Conservation (phyloP, 495 filamentous ascomycete species). For the Aspergillus campestris region DNA sequence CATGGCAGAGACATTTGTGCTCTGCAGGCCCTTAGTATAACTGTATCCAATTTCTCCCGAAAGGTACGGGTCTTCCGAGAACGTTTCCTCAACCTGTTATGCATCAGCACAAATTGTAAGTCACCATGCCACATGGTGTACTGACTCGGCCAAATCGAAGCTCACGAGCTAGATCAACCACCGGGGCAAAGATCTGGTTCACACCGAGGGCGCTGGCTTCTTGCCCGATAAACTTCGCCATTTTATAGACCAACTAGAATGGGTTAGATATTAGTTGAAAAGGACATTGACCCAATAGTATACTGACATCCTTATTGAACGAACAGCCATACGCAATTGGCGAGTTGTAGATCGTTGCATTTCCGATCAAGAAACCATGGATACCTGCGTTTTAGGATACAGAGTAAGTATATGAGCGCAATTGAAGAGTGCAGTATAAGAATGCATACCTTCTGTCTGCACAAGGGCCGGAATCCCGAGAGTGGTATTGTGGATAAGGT, state of each 20-base stretch:
- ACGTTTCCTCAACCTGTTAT: conserved; percentile 55
- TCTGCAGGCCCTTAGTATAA: conserved; percentile 55
- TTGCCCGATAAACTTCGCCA: conserved; percentile 51
- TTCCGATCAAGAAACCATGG: conserved; percentile 59
- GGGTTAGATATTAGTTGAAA: not conserved
- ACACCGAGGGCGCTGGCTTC: conserved; percentile 56
- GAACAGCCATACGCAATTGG: conserved; percentile 62
- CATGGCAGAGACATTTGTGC: conserved; percentile 53
- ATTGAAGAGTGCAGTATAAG: not conserved
- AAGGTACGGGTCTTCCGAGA: conserved; percentile 56
- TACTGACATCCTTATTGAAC: conserved; percentile 44
- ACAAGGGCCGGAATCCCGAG: conserved; percentile 62
- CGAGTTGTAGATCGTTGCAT: conserved; percentile 69
- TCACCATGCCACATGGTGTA: not conserved
- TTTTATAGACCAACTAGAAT: conserved; percentile 43
- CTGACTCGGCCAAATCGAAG: conserved; percentile 52
- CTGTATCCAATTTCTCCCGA: conserved; percentile 51
- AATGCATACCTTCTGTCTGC: conserved; percentile 49
- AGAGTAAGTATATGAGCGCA: not conserved
- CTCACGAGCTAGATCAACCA: conserved; percentile 59
- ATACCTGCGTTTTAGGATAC: conserved; percentile 32
- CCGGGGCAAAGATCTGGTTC: conserved; percentile 61
- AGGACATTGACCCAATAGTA: not conserved
- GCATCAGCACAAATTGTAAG: not conserved
- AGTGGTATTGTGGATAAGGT: conserved; percentile 52